A percentile compares a stretch with the other conserved stretches of the same genome.
Conservation (phyloP, 768 basidiomycete genomes). For the Leccinum variicolor region DNA sequence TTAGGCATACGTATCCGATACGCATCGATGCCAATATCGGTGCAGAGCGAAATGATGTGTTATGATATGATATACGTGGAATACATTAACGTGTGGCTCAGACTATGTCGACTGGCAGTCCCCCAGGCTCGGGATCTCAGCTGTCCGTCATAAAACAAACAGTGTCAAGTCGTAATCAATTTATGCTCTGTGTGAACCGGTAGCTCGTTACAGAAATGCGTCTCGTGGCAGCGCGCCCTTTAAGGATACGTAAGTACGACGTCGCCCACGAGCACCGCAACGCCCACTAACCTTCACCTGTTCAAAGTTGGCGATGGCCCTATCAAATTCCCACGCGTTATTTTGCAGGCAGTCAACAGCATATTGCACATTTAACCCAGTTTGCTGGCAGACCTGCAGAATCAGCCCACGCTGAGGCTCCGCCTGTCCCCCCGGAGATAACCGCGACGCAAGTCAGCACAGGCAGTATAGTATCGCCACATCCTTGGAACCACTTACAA, state of each 20-base stretch:
- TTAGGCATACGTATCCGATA: slow-evolving; percentile 18
- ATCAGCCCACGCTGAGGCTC: slow-evolving; percentile 70
- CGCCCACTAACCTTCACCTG: slow-evolving; percentile 69
- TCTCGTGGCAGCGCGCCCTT: slow-evolving; percentile 52
- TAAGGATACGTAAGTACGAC: slow-evolving; percentile 25
- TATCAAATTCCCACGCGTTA: slow-evolving; percentile 81
- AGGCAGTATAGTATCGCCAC: background rate
- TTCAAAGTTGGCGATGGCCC: slow-evolving; percentile 82
- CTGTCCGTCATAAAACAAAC: background rate
- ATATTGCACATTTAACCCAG: slow-evolving; percentile 75
- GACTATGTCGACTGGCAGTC: background rate
- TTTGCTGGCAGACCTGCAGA: slow-evolving; percentile 65
- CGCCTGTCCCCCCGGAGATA: slow-evolving; percentile 39
- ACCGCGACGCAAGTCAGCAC: slow-evolving; percentile 8
- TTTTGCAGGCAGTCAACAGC: slow-evolving; percentile 81
- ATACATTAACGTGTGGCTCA: slow-evolving; percentile 21
- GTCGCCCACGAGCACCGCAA: background rate
- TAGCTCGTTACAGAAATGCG: slow-evolving; percentile 43
- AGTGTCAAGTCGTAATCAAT: background rate
- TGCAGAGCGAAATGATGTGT: slow-evolving; percentile 17
- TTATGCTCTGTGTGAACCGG: slow-evolving; percentile 14
- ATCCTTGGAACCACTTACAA: slow-evolving; percentile 46
- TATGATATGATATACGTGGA: slow-evolving; percentile 23
- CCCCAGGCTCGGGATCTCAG: background rate
- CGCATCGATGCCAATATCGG: slow-evolving; percentile 17